Evolutionary conservation across 148 eudicot genomes (phyloP).

Genomic region (Fallopia convolvulus): DNA sequence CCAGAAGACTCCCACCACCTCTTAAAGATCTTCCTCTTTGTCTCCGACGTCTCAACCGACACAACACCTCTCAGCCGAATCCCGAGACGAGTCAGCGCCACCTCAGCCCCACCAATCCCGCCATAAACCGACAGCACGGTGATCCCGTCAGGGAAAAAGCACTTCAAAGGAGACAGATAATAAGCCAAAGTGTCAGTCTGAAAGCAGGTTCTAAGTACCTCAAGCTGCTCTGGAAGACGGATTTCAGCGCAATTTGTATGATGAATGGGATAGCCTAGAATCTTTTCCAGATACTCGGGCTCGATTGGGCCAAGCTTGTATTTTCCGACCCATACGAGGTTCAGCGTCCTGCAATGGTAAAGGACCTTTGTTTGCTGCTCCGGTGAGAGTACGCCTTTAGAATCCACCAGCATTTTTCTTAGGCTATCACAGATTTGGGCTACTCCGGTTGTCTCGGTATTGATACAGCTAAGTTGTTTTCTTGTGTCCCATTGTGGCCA

Average conservation of each 20-base stretch:
- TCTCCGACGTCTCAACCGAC: conserved; percentile 68
- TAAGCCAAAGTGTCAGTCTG: conserved; percentile 82
- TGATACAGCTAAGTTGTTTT: conserved; percentile 59
- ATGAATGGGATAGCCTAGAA: conserved; percentile 66
- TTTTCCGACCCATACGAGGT: conserved; percentile 72
- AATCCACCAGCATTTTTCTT: conserved; percentile 34
- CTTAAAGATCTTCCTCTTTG: conserved; percentile 48
- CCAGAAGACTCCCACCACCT: conserved; percentile 70
- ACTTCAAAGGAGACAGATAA: conserved; percentile 60
- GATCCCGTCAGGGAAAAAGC: conserved; percentile 54
- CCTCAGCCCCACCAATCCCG: conserved; percentile 85
- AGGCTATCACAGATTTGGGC: conserved; percentile 53
- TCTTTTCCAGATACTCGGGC: conserved; percentile 58
- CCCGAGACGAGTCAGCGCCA: conserved; percentile 71
- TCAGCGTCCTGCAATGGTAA: conserved; percentile 44
- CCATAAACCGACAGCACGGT: conserved; percentile 58
- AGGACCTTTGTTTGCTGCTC: conserved; percentile 59
- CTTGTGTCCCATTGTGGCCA: conserved; percentile 95
- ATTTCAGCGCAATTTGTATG: conserved; percentile 57
- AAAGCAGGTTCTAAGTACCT: conserved; percentile 52
- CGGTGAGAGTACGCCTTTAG: conserved; percentile 42
- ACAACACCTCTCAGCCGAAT: conserved; percentile 64
- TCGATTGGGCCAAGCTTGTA: conserved; percentile 59
- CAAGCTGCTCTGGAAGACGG: conserved; percentile 46
- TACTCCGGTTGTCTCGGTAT: conserved; percentile 35